Percentiles rank a stretch among this genome's conserved stretches.
Evolutionary conservation across 306 rosid genomes (phyloP).

Genomic region (Malus sylvestris): DNA sequence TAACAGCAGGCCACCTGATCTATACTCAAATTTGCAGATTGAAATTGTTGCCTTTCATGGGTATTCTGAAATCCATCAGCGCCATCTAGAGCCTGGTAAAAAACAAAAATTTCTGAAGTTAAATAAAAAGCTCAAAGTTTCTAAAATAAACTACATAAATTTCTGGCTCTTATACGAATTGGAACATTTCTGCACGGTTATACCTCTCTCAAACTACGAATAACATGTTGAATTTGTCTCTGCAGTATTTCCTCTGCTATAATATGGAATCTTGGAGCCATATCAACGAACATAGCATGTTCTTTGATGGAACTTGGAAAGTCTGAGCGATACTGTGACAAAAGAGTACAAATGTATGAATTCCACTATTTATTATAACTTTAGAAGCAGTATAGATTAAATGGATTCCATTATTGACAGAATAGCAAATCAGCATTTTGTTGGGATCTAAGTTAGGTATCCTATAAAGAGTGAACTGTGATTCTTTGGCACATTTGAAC

Average conservation of each 20-base stretch:
- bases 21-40: slow-evolving; percentile 76
- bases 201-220: slow-evolving; percentile 83
- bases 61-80: slow-evolving; percentile 96
- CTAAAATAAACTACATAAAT: slow-evolving; percentile 4
- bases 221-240: slow-evolving; percentile 75
- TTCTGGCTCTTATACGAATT: slow-evolving; percentile 1
- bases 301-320: slow-evolving; percentile 84
- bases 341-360: slow-evolving; percentile 19
- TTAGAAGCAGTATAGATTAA: not conserved
- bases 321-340: slow-evolving; percentile 68
- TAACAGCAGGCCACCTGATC: slow-evolving; percentile 62
- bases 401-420: not conserved
- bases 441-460: not conserved
- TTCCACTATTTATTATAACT: not conserved
- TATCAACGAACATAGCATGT: slow-evolving; percentile 80
- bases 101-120: not conserved
- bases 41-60: slow-evolving; percentile 62
- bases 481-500: not conserved
- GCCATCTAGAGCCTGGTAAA: slow-evolving; percentile 70
- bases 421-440: not conserved
- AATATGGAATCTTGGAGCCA: slow-evolving; percentile 84
- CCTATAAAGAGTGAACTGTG: not conserved
- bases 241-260: slow-evolving; percentile 79
- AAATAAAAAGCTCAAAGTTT: slow-evolving; percentile 14
- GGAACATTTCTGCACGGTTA: slow-evolving; percentile 18